These are phyloP conservation scores for Penicillium expansum DNA, from an alignment of 2,329 filamentous ascomycete species.

Conservation along the genomic window DNA sequence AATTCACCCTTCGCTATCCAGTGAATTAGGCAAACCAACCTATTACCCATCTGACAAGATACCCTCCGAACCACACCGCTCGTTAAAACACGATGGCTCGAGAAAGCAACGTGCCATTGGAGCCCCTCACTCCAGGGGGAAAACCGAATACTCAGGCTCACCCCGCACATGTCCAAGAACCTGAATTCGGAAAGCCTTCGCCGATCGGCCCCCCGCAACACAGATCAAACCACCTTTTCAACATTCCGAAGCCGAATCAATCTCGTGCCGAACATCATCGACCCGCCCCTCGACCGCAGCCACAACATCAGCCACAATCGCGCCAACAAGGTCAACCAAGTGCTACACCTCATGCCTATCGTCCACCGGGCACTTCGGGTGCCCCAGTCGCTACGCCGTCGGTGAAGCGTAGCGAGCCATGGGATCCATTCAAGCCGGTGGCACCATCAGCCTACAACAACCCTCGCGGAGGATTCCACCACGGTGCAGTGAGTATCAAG, in stretches of 20 bases:
- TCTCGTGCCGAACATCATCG: conserved; percentile 53
- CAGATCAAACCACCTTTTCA: conserved; percentile 50
- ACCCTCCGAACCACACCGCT: conserved; percentile 17
- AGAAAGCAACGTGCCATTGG: conserved; percentile 49
- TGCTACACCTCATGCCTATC: conserved; percentile 17
- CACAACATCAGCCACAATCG: conserved; percentile 11
- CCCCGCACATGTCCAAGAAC: conserved; percentile 38
- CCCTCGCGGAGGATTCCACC: conserved; percentile 27
- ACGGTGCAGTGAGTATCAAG: conserved; percentile 44
- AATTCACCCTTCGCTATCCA: not conserved
- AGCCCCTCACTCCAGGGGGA: conserved; percentile 32
- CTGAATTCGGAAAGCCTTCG: conserved; percentile 60
- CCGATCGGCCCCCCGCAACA: conserved; percentile 49
- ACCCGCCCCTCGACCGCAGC: conserved; percentile 24
- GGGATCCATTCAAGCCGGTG: conserved; percentile 42
- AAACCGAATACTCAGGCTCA: conserved; percentile 36
- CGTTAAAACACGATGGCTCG: conserved; percentile 45
- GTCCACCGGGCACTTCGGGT: conserved; percentile 19
- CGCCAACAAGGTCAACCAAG: conserved; percentile 11
- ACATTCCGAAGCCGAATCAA: conserved; percentile 51
- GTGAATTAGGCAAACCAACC: not conserved
- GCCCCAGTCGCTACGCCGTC: conserved; percentile 20
- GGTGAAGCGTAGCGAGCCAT: conserved; percentile 31
- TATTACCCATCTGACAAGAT: not conserved
- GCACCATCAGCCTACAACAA: conserved; percentile 39